Evolutionary conservation across 441 rosid genomes (phyloP).

Genomic region (Mallotus repandus): DNA sequence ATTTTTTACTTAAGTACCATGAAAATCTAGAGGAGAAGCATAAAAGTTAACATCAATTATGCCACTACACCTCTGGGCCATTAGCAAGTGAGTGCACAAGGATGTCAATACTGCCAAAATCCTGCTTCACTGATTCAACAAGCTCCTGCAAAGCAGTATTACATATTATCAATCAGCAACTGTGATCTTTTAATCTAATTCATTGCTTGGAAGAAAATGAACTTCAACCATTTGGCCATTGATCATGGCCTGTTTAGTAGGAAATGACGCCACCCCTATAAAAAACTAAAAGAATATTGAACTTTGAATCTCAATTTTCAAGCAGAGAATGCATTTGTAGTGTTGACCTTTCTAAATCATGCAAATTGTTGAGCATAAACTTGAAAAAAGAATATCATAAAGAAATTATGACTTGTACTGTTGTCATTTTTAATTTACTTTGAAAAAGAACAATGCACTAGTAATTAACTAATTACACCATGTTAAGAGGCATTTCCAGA

Average conservation of each 20-base stretch:
- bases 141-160: constrained; percentile 55
- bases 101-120: constrained; percentile 92
- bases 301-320: neutral
- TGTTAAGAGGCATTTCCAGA: neutral
- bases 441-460: neutral
- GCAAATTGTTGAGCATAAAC: neutral
- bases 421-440: neutral
- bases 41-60: neutral
- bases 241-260: neutral
- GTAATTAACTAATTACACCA: neutral
- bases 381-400: neutral
- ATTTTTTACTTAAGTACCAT: neutral
- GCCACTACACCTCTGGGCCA: constrained; percentile 83
- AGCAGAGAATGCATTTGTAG: neutral
- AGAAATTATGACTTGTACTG: neutral
- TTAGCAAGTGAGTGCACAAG: constrained; percentile 98
- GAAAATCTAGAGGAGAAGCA: neutral
- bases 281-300: neutral
- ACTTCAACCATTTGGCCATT: neutral
- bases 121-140: constrained; percentile 81
- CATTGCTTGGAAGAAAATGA: neutral
- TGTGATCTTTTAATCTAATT: neutral
- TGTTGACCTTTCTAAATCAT: neutral
- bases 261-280: neutral
- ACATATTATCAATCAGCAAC: neutral